phyloP scores from a whole-genome alignment of 2,329 filamentous ascomycete genomes.

The Blumeria graminis region DNA sequence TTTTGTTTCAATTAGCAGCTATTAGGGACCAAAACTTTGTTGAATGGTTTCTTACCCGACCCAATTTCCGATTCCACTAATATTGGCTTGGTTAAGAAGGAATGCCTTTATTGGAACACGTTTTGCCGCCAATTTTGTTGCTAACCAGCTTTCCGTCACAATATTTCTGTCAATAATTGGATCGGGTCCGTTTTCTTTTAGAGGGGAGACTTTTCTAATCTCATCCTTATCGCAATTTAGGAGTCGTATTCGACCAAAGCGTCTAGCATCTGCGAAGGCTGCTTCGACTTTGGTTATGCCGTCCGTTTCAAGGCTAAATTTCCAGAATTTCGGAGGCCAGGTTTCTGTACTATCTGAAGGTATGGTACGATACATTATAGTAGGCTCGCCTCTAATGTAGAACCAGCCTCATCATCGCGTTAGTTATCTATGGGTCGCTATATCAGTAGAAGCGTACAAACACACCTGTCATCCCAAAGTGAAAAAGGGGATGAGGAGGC shows the following conservation, averaged over 20 bases:
- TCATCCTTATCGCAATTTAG: constrained; percentile 56
- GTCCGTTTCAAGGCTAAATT: constrained; percentile 50
- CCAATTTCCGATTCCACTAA: constrained; percentile 93
- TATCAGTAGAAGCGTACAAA: not conserved
- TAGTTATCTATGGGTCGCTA: not conserved
- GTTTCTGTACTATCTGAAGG: not conserved
- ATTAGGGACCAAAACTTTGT: no score
- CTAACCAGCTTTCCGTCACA: constrained; percentile 55
- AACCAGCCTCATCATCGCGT: constrained; percentile 37
- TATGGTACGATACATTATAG: constrained; percentile 55
- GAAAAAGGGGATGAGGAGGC: constrained; percentile 70
- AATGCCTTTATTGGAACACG: constrained; percentile 76
- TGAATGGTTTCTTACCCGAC: constrained; percentile 33
- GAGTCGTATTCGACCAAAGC: constrained; percentile 57
- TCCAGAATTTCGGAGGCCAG: constrained; percentile 83
- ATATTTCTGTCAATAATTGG: constrained; percentile 60
- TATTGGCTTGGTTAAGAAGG: constrained; percentile 64
- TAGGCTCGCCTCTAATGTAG: constrained; percentile 57
- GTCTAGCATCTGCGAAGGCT: constrained; percentile 64
- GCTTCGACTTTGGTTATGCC: constrained; percentile 29
- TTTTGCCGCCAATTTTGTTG: constrained; percentile 44
- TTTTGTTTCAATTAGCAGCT: not conserved
- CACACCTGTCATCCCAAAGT: constrained; percentile 49
- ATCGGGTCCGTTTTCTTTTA: constrained; percentile 85
- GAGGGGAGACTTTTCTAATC: constrained; percentile 51